Conservation (phyloP, 176 grass and related monocot genomes). For the Hordeum vulgare region MorexV3_pseudomolecules_assembly NC_058522.1:548762245-548762744, state of each 20-base stretch:
- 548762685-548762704: background rate
- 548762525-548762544: background rate
- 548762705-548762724: conserved; percentile 62
- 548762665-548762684: background rate
- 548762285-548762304: conserved; percentile 85
- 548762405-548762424: no score
- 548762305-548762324: conserved; percentile 87
- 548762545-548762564: background rate
- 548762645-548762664: no score
- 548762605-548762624: background rate
- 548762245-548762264: conserved; percentile 69
- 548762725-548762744: conserved; percentile 81
- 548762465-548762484: background rate
- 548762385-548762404: conserved; percentile 27
- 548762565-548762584: background rate
- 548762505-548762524: background rate
- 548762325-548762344: conserved; percentile 82
- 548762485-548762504: background rate
- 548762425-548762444: no score
- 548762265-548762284: conserved; percentile 85
- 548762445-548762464: background rate
- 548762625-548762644: background rate
- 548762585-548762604: no score
- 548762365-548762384: conserved; percentile 91
- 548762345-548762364: conserved; percentile 64